phyloP scores from a whole-genome alignment of 2,329 filamentous ascomycete genomes.

The Penicillium sclerotiorum region DNA sequence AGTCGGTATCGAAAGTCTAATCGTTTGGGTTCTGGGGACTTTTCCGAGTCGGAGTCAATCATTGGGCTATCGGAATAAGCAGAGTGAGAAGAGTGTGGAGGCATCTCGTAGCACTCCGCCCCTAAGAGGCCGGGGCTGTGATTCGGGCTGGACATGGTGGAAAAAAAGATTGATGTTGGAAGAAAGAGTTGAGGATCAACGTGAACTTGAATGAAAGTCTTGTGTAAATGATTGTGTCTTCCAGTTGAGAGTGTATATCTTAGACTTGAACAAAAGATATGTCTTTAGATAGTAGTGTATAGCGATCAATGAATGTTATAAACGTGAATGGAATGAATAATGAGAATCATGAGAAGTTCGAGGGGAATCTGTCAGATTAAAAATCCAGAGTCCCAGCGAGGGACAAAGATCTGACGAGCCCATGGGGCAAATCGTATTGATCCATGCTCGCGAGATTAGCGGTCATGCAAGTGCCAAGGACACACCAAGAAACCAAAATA shows the following conservation, averaged over 20 bases:
- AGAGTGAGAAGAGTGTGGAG: conserved; percentile 26
- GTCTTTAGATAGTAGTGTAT: too few species aligned
- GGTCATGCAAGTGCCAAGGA: conserved; percentile 21
- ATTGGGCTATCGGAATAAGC: conserved; percentile 27
- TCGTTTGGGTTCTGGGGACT: conserved; percentile 12
- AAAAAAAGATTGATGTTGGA: background rate
- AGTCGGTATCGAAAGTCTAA: conserved; percentile 29
- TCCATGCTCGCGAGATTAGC: conserved; percentile 6
- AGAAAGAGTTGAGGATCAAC: background rate
- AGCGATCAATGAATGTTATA: too few species aligned
- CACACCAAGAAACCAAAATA: conserved; percentile 21
- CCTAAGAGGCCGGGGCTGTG: conserved; percentile 17
- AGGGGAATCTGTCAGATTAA: too few species aligned
- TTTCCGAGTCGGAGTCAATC: conserved; percentile 23
- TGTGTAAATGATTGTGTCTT: background rate
- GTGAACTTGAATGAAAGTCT: background rate
- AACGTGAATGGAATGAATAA: too few species aligned
- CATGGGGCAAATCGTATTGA: conserved; percentile 13
- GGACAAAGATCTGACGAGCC: background rate
- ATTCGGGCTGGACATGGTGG: background rate
- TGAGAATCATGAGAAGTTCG: too few species aligned
- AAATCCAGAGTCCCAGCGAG: too few species aligned
- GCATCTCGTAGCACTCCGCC: conserved; percentile 16
- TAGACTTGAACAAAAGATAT: too few species aligned
- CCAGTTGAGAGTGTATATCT: too few species aligned